phyloP scores from a whole-genome alignment of 1,284 basidiomycete species.

The Marasmius tenuissimus region DNA sequence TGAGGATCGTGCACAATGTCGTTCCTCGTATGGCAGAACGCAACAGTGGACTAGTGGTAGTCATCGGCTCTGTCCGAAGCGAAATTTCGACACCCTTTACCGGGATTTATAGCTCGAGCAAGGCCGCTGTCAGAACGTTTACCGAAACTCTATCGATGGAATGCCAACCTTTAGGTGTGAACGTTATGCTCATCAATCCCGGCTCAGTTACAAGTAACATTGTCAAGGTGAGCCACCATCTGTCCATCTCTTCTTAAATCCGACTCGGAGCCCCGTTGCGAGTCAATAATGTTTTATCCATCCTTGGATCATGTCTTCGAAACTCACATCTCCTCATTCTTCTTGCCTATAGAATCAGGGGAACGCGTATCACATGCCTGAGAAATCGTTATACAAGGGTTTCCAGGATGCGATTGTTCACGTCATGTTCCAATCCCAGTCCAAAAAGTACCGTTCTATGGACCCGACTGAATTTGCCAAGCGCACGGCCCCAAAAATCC shows the following conservation, averaged over 20 bases:
- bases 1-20: conserved; percentile 13
- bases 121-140: conserved; percentile 16
- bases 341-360: conserved; percentile 5
- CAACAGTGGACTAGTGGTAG: conserved; percentile 14
- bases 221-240: conserved; percentile 10
- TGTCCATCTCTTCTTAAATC: background rate
- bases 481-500: conserved; percentile 12
- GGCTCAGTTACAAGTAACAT: conserved; percentile 14
- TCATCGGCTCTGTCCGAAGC: conserved; percentile 18
- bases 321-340: background rate
- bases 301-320: background rate
- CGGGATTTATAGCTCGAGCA: conserved; percentile 19
- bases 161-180: conserved; percentile 17
- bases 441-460: conserved; percentile 17
- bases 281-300: background rate
- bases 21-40: conserved; percentile 18
- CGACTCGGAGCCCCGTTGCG: background rate
- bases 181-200: conserved; percentile 18
- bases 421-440: conserved; percentile 18
- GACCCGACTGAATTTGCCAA: conserved; percentile 18
- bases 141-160: conserved; percentile 21
- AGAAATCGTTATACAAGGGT: conserved; percentile 11
- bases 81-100: conserved; percentile 19
- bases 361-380: conserved; percentile 1
- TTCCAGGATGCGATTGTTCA: conserved; percentile 3